Evolutionary conservation across 2,329 filamentous ascomycete genomes (phyloP), one percentile per base, ranked within the genome.

Genomic region (Talaromyces rugulosus): DNA sequence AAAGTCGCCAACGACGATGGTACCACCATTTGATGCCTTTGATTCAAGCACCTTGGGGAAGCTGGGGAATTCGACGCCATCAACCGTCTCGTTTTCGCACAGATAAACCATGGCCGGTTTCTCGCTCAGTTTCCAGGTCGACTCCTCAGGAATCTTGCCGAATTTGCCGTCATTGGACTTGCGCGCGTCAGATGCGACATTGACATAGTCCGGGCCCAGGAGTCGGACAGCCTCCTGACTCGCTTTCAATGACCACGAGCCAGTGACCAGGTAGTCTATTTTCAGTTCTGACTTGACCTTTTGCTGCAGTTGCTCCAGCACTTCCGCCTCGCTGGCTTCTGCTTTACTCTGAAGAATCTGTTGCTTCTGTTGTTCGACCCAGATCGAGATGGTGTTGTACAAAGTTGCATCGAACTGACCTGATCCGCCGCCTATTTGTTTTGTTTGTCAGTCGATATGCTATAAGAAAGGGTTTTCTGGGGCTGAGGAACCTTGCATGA

Each of bases 1-100:
- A 90, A 98, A 96, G 76, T 98, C 94, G 23, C 91, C 92, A 5
- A 96, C 89, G 5, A 98, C 89, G 63, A 96, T 85, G 0, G 88
- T 87, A 34, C 87, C 85, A 57, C 88, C 83, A 8, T 87, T 87
- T 56, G 87, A 84, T 3, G 77, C 77, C 11, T 84, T 85, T 16
- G 72, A 66, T 56, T 85, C 83, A 28, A 96, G 81, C 7, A 76
- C 74, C 65, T 87, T 78, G 28, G 94, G 94, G 71, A 90, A 88
- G 3, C 70, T 77, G 5, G 89, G 91, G 68, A 96, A 96, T 73
- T 98, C 94, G 18, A 98, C 92, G 36, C 93, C 93, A 70, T 96
- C 92, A 5, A 80, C 77, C 0, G 92, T 96, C 81, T 98, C 93
- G 69, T 98, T 98, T 75, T 93, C 90, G 75, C 94, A 96, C 75